These are phyloP conservation scores for Circinella minor DNA, from an alignment of 371 early-diverging fungal genomes.

Conservation along the genomic window DNA sequence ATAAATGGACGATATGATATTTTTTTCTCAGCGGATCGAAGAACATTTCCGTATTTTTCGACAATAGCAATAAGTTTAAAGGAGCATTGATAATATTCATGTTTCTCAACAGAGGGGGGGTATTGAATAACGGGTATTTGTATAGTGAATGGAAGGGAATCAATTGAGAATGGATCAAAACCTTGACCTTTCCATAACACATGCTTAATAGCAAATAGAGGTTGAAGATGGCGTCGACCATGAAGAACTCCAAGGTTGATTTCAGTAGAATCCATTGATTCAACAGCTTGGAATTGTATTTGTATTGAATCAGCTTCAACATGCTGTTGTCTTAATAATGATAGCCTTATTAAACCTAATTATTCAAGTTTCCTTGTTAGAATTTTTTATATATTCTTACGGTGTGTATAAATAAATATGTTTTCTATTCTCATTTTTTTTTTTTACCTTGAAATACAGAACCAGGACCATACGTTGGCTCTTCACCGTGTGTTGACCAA, in stretches of 20 bases:
- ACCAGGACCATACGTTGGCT: slow-evolving; percentile 50
- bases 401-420: too few relatives aligned
- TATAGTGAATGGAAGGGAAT: slow-evolving; percentile 39
- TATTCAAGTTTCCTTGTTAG: too few relatives aligned
- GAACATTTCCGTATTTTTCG: slow-evolving; percentile 17
- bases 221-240: background rate
- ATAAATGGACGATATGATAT: slow-evolving; percentile 42
- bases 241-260: slow-evolving; percentile 9
- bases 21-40: slow-evolving; percentile 7
- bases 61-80: slow-evolving; percentile 37
- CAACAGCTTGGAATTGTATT: background rate
- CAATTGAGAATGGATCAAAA: slow-evolving; percentile 19
- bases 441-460: slow-evolving; percentile 46
- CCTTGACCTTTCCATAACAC: slow-evolving; percentile 37
- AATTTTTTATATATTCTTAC: too few relatives aligned
- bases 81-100: slow-evolving; percentile 30
- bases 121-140: slow-evolving; percentile 48
- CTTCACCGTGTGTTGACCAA: slow-evolving; percentile 31
- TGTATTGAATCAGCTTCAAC: background rate
- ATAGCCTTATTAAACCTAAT: background rate
- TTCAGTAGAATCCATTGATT: background rate
- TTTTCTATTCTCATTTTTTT: too few relatives aligned
- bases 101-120: slow-evolving; percentile 37
- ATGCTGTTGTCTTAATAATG: background rate
- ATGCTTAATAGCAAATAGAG: slow-evolving; percentile 41